Evolutionary conservation across 164 flowering plant species (phyloP).

Genomic region (Magnolia sinica): DNA sequence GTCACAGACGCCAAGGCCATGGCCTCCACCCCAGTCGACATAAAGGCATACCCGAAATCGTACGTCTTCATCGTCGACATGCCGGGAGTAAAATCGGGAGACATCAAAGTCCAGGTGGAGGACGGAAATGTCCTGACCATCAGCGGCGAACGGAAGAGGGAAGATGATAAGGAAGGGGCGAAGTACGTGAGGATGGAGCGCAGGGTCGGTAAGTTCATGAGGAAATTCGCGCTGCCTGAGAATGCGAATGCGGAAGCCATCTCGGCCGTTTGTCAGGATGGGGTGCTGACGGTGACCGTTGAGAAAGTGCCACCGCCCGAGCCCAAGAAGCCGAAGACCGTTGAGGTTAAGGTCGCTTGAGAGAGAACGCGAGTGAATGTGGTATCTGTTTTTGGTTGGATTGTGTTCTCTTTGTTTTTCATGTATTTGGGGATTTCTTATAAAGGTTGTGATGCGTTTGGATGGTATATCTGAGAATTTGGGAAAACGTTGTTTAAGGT

Average conservation of each 20-base stretch:
- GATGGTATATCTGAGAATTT: neutral
- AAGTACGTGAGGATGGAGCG: slow-evolving; percentile 64
- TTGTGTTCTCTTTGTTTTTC: neutral
- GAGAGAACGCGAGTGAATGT: neutral
- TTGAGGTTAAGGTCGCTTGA: slow-evolving; percentile 47
- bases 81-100: slow-evolving; percentile 52
- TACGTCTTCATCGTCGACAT: slow-evolving; percentile 53
- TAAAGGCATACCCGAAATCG: slow-evolving; percentile 41
- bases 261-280: slow-evolving; percentile 49
- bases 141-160: slow-evolving; percentile 48
- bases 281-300: slow-evolving; percentile 57
- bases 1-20: slow-evolving; percentile 65
- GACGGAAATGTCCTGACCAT: slow-evolving; percentile 39
- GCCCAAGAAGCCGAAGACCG: slow-evolving; percentile 63
- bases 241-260: slow-evolving; percentile 43
- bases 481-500: neutral
- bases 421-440: neutral
- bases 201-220: slow-evolving; percentile 56
- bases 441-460: neutral
- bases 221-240: slow-evolving; percentile 59
- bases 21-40: slow-evolving; percentile 59
- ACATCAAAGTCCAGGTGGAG: slow-evolving; percentile 52
- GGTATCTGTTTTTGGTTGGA: neutral
- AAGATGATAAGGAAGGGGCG: slow-evolving; percentile 38
- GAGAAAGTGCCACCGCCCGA: slow-evolving; percentile 62